phyloP scores from a whole-genome alignment of 768 basidiomycete genomes.

The Podaxis sp. region DNA sequence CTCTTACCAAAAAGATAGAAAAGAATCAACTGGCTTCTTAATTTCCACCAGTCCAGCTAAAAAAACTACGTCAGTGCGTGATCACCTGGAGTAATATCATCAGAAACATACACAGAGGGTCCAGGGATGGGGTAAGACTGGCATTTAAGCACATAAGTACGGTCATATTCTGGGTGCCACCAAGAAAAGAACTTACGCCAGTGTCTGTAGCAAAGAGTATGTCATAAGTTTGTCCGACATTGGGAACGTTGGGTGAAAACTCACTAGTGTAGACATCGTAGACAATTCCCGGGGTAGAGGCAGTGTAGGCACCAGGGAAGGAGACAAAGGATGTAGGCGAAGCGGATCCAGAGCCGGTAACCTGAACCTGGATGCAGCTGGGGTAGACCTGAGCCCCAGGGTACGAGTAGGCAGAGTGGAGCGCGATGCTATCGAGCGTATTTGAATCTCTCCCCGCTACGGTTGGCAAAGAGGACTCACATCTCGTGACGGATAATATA shows the following conservation, averaged over 20 bases:
- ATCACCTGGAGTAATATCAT: not conserved
- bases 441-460: not conserved
- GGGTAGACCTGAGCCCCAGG: conserved; percentile 45
- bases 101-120: conserved; percentile 35
- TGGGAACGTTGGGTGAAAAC: not conserved
- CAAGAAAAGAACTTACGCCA: conserved; percentile 9
- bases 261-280: conserved; percentile 35
- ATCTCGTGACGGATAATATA: conserved; percentile 50
- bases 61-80: not conserved
- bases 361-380: conserved; percentile 43
- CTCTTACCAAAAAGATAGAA: not conserved
- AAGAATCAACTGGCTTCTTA: not conserved
- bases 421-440: conserved; percentile 29
- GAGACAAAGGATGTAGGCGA: conserved; percentile 45
- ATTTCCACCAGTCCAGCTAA: conserved; percentile 20
- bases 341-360: conserved; percentile 42
- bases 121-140: conserved; percentile 42
- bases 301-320: conserved; percentile 45
- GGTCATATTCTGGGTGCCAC: no score
- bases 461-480: conserved; percentile 21
- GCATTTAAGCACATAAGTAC: not conserved
- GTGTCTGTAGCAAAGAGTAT: conserved; percentile 3
- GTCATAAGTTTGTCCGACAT: not conserved
- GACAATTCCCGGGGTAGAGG: conserved; percentile 31
- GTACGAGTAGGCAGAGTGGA: conserved; percentile 36